phyloP scores from a whole-genome alignment of 371 early-diverging fungal species.

The Zancudomyces culisetae region DNA sequence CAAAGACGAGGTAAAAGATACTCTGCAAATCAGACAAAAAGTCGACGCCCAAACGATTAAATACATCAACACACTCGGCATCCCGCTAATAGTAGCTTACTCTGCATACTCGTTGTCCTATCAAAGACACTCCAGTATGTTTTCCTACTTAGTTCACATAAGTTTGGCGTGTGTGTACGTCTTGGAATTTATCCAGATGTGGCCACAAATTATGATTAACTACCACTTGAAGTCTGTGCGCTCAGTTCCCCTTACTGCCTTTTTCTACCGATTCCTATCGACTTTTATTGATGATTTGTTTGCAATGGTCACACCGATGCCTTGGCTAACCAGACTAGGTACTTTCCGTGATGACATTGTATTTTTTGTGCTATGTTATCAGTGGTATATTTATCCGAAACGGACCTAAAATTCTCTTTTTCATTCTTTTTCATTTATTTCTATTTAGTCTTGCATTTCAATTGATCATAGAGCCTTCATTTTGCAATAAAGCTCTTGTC shows the following conservation, averaged over 20 bases:
- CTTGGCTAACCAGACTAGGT: conserved; percentile 28
- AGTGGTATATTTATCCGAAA: conserved; percentile 32
- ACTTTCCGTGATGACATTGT: conserved; percentile 33
- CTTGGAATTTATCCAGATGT: conserved; percentile 41
- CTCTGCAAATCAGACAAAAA: conserved; percentile 14
- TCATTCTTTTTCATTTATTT: background rate
- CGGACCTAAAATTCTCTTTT: conserved; percentile 4
- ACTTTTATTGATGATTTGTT: conserved; percentile 53
- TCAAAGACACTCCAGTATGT: conserved; percentile 36
- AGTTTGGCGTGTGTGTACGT: conserved; percentile 32
- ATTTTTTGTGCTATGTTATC: conserved; percentile 30
- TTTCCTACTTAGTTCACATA: conserved; percentile 40
- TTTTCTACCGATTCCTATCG: conserved; percentile 27
- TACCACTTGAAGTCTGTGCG: conserved; percentile 42
- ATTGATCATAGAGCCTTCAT: too few species aligned
- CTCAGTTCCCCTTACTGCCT: conserved; percentile 33
- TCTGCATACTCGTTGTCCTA: conserved; percentile 40
- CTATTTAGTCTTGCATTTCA: too few species aligned
- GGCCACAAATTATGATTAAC: conserved; percentile 35
- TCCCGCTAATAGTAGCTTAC: conserved; percentile 37
- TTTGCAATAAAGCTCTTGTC: too few species aligned
- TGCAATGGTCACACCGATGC: conserved; percentile 43
- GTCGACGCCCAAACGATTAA: conserved; percentile 23
- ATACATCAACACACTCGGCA: conserved; percentile 20
- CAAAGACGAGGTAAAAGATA: background rate